These are phyloP conservation scores for Porogramme epimiltina DNA, from an alignment of 1,284 basidiomycete species.

Conservation along the genomic window DNA sequence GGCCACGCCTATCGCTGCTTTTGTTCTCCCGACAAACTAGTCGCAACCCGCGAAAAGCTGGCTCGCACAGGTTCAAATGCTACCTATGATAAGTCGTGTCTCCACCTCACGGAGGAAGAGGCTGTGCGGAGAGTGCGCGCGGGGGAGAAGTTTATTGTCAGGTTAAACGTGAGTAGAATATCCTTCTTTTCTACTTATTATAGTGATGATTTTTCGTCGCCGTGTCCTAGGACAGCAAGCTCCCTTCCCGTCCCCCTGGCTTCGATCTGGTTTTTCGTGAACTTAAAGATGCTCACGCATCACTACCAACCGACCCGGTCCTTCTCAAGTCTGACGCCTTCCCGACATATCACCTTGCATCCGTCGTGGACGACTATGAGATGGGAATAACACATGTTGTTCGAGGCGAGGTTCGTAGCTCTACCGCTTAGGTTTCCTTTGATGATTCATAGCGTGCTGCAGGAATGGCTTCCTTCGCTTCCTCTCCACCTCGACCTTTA, in stretches of 20 bases:
- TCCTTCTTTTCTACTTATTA: not conserved
- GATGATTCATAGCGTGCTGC: not conserved
- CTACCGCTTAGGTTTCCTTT: not conserved
- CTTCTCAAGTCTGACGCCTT: slow-evolving; percentile 91
- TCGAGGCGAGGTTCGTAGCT: slow-evolving; percentile 78
- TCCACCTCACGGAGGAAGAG: slow-evolving; percentile 86
- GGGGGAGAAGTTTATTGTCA: slow-evolving; percentile 81
- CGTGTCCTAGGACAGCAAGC: slow-evolving; percentile 58
- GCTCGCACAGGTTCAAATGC: slow-evolving; percentile 71
- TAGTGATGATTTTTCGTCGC: too few relatives aligned
- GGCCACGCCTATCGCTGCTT: slow-evolving; percentile 96
- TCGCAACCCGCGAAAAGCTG: slow-evolving; percentile 66
- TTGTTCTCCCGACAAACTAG: slow-evolving; percentile 74
- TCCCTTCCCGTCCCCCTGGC: slow-evolving; percentile 48
- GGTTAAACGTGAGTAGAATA: slow-evolving; percentile 72
- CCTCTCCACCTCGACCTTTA: slow-evolving; percentile 93
- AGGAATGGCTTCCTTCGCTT: slow-evolving; percentile 98
- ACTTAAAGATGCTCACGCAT: slow-evolving; percentile 74
- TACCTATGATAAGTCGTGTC: slow-evolving; percentile 85
- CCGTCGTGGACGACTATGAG: slow-evolving; percentile 92
- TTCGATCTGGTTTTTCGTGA: slow-evolving; percentile 79
- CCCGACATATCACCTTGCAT: slow-evolving; percentile 97
- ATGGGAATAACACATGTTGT: slow-evolving; percentile 98
- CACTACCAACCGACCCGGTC: slow-evolving; percentile 87
- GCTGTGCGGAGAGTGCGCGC: slow-evolving; percentile 71